phyloP scores from a whole-genome alignment of 805 yeast species.

The Yarrowia sp. region DNA sequence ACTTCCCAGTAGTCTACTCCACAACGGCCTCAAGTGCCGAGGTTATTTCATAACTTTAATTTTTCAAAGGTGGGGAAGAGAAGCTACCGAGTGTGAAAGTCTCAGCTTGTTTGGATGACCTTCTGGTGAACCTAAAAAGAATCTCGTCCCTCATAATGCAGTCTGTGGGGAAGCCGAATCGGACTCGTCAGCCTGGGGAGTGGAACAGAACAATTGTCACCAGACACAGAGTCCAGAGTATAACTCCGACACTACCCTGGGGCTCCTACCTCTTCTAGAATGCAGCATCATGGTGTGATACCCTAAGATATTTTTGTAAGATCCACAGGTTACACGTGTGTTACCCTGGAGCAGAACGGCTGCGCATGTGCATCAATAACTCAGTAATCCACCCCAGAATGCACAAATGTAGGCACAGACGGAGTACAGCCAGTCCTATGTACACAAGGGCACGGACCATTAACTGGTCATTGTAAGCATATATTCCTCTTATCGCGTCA shows the following conservation, averaged over 20 bases:
- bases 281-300: not conserved
- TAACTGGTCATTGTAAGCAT: not conserved
- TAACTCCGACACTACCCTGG: not conserved
- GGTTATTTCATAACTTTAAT: constrained; percentile 14
- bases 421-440: not conserved
- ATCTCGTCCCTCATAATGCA: not conserved
- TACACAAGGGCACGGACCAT: not conserved
- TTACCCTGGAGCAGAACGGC: constrained; percentile 16
- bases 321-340: not conserved
- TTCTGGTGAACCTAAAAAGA: constrained; percentile 3
- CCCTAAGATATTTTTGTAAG: not conserved
- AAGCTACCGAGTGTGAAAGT: constrained; percentile 23
- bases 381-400: not conserved
- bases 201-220: not conserved
- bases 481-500: not conserved
- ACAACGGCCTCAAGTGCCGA: constrained; percentile 24
- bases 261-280: not conserved
- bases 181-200: not conserved
- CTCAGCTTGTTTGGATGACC: not conserved
- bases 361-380: not conserved
- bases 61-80: constrained; percentile 12
- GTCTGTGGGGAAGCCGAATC: not conserved
- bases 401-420: not conserved
- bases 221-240: not conserved
- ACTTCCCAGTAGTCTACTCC: constrained; percentile 20